Evolutionary conservation across 805 yeast species (phyloP).

Genomic region (Saturnispora diversa): DNA sequence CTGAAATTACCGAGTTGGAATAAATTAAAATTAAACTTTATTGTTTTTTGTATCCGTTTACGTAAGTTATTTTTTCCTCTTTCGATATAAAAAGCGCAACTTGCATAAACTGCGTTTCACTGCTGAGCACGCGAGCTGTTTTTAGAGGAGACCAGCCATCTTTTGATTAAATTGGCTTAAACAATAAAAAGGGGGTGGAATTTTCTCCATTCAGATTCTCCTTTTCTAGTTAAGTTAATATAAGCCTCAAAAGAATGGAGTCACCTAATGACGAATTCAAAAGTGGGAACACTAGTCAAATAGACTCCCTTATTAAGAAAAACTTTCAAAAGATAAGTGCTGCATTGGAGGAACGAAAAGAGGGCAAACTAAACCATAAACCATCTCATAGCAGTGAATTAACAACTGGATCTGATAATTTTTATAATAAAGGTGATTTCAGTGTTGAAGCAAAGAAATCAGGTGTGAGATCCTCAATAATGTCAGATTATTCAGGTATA

Average conservation of each 20-base stretch:
- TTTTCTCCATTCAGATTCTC: background rate
- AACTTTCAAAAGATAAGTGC: constrained; percentile 1
- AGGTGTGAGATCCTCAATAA: constrained; percentile 26
- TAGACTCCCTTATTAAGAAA: background rate
- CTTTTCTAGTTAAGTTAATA: background rate
- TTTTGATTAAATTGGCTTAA: too few relatives aligned
- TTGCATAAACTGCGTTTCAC: too few relatives aligned
- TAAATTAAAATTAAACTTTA: background rate
- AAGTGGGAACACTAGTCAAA: background rate
- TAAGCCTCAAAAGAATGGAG: background rate
- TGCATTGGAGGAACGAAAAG: background rate
- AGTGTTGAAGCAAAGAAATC: background rate
- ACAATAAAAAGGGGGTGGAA: too few relatives aligned
- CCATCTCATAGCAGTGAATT: background rate
- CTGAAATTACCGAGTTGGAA: constrained; percentile 70
- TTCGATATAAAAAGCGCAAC: too few relatives aligned
- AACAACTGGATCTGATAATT: background rate
- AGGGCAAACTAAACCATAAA: background rate
- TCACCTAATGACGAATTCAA: background rate
- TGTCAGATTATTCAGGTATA: constrained; percentile 32
- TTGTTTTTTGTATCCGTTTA: too few relatives aligned
- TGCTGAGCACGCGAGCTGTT: too few relatives aligned
- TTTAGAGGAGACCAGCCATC: too few relatives aligned
- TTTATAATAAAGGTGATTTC: background rate
- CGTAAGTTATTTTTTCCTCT: too few relatives aligned